Evolutionary conservation across 495 filamentous ascomycete genomes (phyloP).

Genomic region (Penicillium manginii): DNA sequence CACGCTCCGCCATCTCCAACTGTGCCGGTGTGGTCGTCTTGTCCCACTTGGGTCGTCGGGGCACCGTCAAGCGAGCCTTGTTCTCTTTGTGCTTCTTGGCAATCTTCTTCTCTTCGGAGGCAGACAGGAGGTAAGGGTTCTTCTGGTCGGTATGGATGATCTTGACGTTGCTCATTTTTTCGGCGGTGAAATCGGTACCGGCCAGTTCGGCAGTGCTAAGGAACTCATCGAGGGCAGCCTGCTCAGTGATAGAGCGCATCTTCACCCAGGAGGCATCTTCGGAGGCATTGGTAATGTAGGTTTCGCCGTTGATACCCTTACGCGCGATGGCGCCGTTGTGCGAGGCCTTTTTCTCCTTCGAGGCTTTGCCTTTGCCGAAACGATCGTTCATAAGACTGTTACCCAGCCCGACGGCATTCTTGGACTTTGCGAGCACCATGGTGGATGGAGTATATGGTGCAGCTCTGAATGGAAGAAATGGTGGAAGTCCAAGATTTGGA

Average conservation of each 20-base stretch:
- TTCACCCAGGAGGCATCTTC: constrained; percentile 63
- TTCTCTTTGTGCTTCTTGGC: constrained; percentile 82
- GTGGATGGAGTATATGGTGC: constrained; percentile 31
- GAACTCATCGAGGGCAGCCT: constrained; percentile 90
- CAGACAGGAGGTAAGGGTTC: constrained; percentile 91
- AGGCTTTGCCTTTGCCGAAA: constrained; percentile 84
- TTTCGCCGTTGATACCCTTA: constrained; percentile 48
- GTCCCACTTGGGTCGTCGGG: constrained; percentile 89
- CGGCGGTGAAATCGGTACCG: constrained; percentile 96
- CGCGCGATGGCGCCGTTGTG: constrained; percentile 61
- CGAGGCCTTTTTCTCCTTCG: constrained; percentile 67
- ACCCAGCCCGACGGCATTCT: constrained; percentile 91
- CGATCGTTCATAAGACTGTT: constrained; percentile 92
- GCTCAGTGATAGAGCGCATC: constrained; percentile 98
- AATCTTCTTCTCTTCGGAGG: constrained; percentile 79
- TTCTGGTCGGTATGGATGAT: constrained; percentile 95
- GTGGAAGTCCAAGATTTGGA: constrained; percentile 16
- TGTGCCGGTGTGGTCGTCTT: constrained; percentile 77
- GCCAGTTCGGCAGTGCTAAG: constrained; percentile 89
- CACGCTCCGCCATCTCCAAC: constrained; percentile 77
- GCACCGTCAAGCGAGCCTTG: constrained; percentile 79
- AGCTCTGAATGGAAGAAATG: constrained; percentile 12
- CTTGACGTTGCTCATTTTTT: constrained; percentile 98
- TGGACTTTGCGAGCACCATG: constrained; percentile 96
- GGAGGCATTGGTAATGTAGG: constrained; percentile 50